Percentiles rank a stretch among this genome's conserved stretches.
Evolutionary conservation across 192 early-diverging fungal genomes (phyloP).

Genomic region (Funneliformis mosseae): DNA sequence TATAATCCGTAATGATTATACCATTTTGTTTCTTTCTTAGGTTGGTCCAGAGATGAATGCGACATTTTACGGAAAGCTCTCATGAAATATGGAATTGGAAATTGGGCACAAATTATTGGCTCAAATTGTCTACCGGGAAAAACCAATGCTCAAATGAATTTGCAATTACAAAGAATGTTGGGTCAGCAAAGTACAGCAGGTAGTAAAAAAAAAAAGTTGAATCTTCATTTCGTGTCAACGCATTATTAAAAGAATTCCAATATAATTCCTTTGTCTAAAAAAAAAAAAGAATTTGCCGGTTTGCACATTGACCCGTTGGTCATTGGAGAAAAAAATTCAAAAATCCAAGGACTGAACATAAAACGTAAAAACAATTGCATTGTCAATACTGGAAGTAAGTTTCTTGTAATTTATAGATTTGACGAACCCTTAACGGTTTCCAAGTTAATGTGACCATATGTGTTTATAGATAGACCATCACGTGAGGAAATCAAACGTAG

Average conservation of each 20-base stretch:
- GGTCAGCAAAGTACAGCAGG: conserved; percentile 94
- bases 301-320: conserved; percentile 88
- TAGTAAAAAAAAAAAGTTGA: conserved; percentile 35
- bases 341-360: conserved; percentile 79
- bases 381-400: conserved; percentile 80
- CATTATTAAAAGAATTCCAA: not conserved
- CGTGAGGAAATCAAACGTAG: conserved; percentile 74
- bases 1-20: not conserved
- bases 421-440: not conserved
- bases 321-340: conserved; percentile 85
- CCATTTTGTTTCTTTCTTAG: conserved; percentile 39
- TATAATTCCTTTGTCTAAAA: conserved; percentile 20
- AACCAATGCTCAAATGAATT: conserved; percentile 97
- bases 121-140: conserved; percentile 88
- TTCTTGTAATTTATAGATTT: not conserved
- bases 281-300: conserved; percentile 86
- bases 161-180: conserved; percentile 91
- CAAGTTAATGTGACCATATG: not conserved
- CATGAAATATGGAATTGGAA: conserved; percentile 90
- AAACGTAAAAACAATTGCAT: conserved; percentile 94
- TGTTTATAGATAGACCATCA: conserved; percentile 58
- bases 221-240: not conserved
- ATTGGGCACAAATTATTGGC: conserved; percentile 96
- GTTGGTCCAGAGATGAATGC: conserved; percentile 87
- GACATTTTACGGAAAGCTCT: conserved; percentile 81